These are phyloP conservation scores for Plantago major DNA, from an alignment of 257 asterid genomes.

Conservation along the genomic window DNA sequence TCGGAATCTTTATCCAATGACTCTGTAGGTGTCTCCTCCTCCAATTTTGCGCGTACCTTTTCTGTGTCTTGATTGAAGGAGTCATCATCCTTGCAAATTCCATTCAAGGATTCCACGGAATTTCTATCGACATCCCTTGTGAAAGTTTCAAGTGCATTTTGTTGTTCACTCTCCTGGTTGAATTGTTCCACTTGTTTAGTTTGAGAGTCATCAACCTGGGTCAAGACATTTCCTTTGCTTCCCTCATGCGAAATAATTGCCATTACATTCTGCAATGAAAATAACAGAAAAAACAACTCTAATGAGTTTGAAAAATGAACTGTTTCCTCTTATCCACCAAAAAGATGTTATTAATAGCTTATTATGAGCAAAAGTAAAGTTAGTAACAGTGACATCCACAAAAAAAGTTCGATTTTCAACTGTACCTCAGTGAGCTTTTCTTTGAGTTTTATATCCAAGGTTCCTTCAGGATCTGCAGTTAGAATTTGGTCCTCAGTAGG, in stretches of 20 bases:
- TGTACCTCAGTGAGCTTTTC: slow-evolving; percentile 20
- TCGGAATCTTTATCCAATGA: neutral
- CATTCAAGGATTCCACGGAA: slow-evolving; percentile 19
- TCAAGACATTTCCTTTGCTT: slow-evolving; percentile 11
- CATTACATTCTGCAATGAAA: slow-evolving; percentile 17
- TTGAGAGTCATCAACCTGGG: slow-evolving; percentile 19
- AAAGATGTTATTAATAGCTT: neutral
- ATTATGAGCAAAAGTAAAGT: neutral
- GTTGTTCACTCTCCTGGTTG: slow-evolving; percentile 8
- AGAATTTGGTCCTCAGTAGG: slow-evolving; percentile 19
- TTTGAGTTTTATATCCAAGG: slow-evolving; percentile 16
- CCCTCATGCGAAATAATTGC: slow-evolving; percentile 15
- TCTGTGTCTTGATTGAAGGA: neutral
- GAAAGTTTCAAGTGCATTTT: slow-evolving; percentile 3
- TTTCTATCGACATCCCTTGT: neutral
- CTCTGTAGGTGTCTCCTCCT: no score
- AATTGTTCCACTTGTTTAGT: slow-evolving; percentile 14
- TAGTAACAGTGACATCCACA: neutral
- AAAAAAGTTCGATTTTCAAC: slow-evolving; percentile 22
- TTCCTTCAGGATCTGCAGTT: slow-evolving; percentile 21
- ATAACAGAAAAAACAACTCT: slow-evolving; percentile 7
- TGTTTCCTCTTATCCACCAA: neutral
- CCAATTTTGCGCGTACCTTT: neutral
- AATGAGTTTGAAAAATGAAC: slow-evolving; percentile 6
- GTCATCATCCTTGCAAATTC: slow-evolving; percentile 11